phyloP scores from a whole-genome alignment of 1,139 yeast species.

The Yamadazyma oceani region DNA sequence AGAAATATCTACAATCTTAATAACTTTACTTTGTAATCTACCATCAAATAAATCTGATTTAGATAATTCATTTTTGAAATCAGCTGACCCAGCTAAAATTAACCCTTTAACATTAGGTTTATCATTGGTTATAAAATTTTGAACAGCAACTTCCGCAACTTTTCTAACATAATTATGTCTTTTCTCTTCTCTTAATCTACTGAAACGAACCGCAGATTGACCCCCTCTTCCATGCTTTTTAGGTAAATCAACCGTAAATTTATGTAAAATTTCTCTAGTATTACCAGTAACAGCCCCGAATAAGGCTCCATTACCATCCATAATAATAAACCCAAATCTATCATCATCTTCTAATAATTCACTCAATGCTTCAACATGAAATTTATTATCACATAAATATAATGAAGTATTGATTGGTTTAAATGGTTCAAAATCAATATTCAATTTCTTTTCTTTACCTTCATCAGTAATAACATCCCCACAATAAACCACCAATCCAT shows the following conservation, averaged over 20 bases:
- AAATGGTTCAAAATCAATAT: constrained; percentile 95
- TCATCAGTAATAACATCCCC: constrained; percentile 97
- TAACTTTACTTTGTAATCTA: constrained; percentile 83
- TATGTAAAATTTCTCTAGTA: constrained; percentile 93
- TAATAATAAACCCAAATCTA: constrained; percentile 92
- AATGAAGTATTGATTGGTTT: constrained; percentile 96
- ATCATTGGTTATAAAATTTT: constrained; percentile 88
- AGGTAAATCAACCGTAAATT: constrained; percentile 95
- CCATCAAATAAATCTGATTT: constrained; percentile 90
- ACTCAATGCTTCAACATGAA: constrained; percentile 94
- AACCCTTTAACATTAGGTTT: constrained; percentile 92
- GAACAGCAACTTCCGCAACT: constrained; percentile 98
- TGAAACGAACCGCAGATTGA: constrained; percentile 98
- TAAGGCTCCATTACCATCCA: constrained; percentile 99
- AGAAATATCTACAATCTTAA: constrained; percentile 92
- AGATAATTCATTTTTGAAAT: constrained; percentile 90
- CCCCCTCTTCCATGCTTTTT: constrained; percentile 99
- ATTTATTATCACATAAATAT: constrained; percentile 94
- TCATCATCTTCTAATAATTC: constrained; percentile 95
- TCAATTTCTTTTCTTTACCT: constrained; percentile 94
- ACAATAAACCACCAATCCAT: constrained; percentile 94
- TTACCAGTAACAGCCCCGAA: constrained; percentile 97
- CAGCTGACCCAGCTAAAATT: constrained; percentile 97
- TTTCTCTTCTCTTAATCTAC: constrained; percentile 97
- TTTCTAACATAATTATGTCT: constrained; percentile 98